phyloP scores from a whole-genome alignment of 306 rosid species.

The Parietaria judaica region DNA sequence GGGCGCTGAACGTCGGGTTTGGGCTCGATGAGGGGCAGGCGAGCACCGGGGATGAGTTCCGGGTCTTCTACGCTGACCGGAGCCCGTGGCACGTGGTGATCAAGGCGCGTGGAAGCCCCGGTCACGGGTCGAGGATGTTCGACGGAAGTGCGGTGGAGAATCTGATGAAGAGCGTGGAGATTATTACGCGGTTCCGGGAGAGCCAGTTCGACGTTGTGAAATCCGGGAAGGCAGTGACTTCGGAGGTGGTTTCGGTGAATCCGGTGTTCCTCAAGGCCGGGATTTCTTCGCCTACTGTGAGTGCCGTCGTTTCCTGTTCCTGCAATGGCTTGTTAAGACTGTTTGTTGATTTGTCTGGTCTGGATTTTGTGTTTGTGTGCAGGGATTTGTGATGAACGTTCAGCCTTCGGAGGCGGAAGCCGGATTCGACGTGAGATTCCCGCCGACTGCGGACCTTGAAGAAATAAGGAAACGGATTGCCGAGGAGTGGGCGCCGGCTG shows the following conservation, averaged over 20 bases:
- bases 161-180: conserved; percentile 75
- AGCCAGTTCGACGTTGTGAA: conserved; percentile 71
- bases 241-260: conserved; percentile 82
- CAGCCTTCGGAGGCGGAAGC: conserved; percentile 95
- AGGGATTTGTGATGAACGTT: conserved; percentile 90
- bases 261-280: conserved; percentile 78
- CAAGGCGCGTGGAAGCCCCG: conserved; percentile 53
- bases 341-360: background rate
- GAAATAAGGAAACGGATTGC: conserved; percentile 54
- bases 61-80: conserved; percentile 78
- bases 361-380: conserved; percentile 16
- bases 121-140: conserved; percentile 74
- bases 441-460: conserved; percentile 61
- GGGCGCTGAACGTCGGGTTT: conserved; percentile 52
- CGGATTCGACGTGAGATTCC: conserved; percentile 66
- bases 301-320: conserved; percentile 12
- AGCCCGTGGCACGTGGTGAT: conserved; percentile 66
- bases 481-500: conserved; percentile 77
- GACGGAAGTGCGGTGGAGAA: conserved; percentile 79
- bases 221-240: conserved; percentile 55
- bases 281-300: conserved; percentile 46
- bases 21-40: conserved; percentile 89
- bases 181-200: conserved; percentile 57
- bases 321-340: background rate
- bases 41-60: conserved; percentile 47